Evolutionary conservation across 768 basidiomycete genomes (phyloP), one percentile per base, ranked within the genome.

Genomic region (Grammothele lineata): DNA sequence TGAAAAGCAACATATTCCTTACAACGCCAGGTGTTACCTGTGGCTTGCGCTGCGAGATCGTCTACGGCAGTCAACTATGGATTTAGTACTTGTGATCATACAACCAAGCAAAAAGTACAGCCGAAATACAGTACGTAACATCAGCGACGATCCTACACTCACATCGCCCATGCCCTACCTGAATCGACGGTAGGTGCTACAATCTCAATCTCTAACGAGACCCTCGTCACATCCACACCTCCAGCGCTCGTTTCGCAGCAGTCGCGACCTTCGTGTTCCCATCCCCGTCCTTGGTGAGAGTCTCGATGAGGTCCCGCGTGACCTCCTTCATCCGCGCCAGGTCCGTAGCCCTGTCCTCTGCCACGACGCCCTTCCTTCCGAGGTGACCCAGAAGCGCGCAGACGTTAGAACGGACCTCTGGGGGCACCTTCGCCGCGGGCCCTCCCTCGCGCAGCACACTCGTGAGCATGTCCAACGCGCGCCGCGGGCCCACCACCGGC

Each of bases 371-470:
- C 57, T 81, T 72, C 55, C 75, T 75, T 26, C 75, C 75, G 17
- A 88, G 60, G 53, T 87, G 83, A 33, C 77, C 71, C 22, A 92
- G 65, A 49, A 92, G 73, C 6, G 83, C 77, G 60, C 87, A 90
- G 15, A 81, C 76, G 56, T 92, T 92, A 22, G 78, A 70, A 38
- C 87, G 78, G 47, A 92, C 78, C 68, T 92, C 90, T 17, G 78
- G 67, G n/a, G 84, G 84, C 57, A 81, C 40, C 83, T 50, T 77
- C 69, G 50, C 69, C 68, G 53, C 51, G 21, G 59, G 57, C 22
- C 51, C 46, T n/a, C n/a, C n/a, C 53, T 83, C 83, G 38, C 72
- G 73, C 51, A 93, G 66, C 42, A 83, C 78, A 35, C 70, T 70
- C 37, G 80, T 65, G 43, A 92, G 74, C 70, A 83, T 80, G 60